These are phyloP conservation scores for Hydrangea macrophylla DNA, from an alignment of 148 eudicot genomes.

Conservation along the genomic window DNA sequence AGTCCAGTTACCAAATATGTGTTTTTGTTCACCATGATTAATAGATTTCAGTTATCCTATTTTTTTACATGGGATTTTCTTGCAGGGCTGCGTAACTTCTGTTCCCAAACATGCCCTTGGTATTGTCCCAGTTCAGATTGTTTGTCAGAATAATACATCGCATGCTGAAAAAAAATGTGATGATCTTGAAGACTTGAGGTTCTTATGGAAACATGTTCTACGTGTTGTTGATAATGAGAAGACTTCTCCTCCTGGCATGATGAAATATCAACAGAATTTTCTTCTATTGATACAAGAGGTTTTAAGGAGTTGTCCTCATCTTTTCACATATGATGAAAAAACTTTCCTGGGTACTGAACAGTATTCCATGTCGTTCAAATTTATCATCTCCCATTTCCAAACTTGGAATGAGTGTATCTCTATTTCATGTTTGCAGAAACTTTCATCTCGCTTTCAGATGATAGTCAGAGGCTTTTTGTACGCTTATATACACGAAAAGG, in stretches of 20 bases:
- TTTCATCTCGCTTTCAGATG: conserved; percentile 71
- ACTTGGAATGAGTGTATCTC: conserved; percentile 3
- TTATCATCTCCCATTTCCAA: not conserved
- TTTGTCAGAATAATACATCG: conserved; percentile 27
- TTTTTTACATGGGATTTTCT: conserved; percentile 12
- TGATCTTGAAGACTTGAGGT: conserved; percentile 39
- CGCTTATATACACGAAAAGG: conserved; percentile 94
- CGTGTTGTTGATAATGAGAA: conserved; percentile 38
- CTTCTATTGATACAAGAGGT: conserved; percentile 67
- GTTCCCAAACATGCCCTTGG: conserved; percentile 51
- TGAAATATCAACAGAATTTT: conserved; percentile 74
- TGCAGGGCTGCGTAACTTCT: conserved; percentile 71
- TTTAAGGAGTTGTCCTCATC: conserved; percentile 48
- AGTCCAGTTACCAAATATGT: not conserved
- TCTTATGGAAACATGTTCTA: conserved; percentile 52
- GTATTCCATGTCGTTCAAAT: conserved; percentile 1
- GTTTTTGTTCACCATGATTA: not conserved
- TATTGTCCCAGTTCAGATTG: conserved; percentile 60
- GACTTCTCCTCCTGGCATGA: conserved; percentile 33
- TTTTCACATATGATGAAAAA: conserved; percentile 60
- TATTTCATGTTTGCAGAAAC: conserved; percentile 46
- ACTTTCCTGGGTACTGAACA: conserved; percentile 49
- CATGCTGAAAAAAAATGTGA: conserved; percentile 34
- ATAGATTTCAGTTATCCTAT: not conserved
- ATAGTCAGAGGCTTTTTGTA: conserved; percentile 80